Conservation (phyloP, 2,329 filamentous ascomycete genomes). For the Delphinella strobiligena region DNA sequence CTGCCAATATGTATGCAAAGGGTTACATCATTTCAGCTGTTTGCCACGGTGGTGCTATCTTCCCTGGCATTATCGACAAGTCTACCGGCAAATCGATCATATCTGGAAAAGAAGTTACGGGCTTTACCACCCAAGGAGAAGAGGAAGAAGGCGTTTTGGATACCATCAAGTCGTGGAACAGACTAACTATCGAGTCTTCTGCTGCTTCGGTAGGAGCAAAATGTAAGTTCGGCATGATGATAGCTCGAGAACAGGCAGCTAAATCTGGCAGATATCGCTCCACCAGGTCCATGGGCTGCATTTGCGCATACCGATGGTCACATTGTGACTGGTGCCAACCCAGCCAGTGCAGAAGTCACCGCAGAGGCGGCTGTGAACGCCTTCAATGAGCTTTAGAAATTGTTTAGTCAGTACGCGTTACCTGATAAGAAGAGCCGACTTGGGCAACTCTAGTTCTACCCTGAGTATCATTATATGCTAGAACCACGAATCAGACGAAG, state of each 20-base stretch:
- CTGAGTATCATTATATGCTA: too few relatives aligned
- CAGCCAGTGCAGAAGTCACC: conserved; percentile 22
- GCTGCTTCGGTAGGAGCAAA: not conserved
- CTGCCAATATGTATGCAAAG: conserved; percentile 26
- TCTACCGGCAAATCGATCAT: conserved; percentile 23
- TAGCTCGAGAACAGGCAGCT: too few relatives aligned
- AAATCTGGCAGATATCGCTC: conserved; percentile 15
- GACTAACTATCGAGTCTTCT: conserved; percentile 10
- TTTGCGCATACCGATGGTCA: conserved; percentile 22
- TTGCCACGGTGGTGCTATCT: conserved; percentile 29
- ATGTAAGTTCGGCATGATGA: not conserved
- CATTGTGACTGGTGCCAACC: conserved; percentile 26
- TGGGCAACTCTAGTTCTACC: too few relatives aligned
- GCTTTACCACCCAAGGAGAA: conserved; percentile 27
- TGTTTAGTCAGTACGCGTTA: too few relatives aligned
- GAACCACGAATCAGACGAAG: too few relatives aligned
- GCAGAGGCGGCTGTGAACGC: conserved; percentile 20
- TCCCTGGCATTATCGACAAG: conserved; percentile 22
- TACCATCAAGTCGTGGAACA: conserved; percentile 21
- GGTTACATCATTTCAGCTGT: conserved; percentile 33
- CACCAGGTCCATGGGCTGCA: conserved; percentile 18
- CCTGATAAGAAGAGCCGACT: too few relatives aligned
- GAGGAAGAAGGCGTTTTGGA: conserved; percentile 23
- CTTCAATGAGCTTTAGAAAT: conserved; percentile 11
- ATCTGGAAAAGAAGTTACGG: conserved; percentile 23